phyloP scores from a whole-genome alignment of 2,329 filamentous ascomycete genomes.

The Aureobasidium sp. region DNA sequence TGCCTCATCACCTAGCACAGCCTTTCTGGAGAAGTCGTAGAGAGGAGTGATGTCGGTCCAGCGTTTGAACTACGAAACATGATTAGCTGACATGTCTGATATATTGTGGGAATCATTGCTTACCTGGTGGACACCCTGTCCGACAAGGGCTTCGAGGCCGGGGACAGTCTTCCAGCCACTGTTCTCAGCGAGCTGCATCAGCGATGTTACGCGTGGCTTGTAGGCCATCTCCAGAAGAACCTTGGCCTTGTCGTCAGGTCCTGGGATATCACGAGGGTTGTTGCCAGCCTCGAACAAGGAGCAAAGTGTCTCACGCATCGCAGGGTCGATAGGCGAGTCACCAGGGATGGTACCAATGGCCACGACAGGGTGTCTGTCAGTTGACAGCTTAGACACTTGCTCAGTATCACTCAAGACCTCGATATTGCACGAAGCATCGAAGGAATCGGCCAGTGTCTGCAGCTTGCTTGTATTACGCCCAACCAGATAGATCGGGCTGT shows the following conservation, averaged over 20 bases:
- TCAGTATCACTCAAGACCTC: constrained; percentile 51
- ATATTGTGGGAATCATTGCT: constrained; percentile 33
- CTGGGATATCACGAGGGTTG: constrained; percentile 36
- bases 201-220: constrained; percentile 71
- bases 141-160: constrained; percentile 80
- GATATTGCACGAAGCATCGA: constrained; percentile 67
- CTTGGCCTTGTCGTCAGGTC: constrained; percentile 31
- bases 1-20: constrained; percentile 27
- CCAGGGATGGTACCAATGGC: constrained; percentile 88
- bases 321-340: constrained; percentile 70
- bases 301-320: constrained; percentile 59
- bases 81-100: constrained; percentile 28
- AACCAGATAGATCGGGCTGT: constrained; percentile 77
- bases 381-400: constrained; percentile 42
- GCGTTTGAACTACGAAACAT: constrained; percentile 52
- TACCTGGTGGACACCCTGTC: constrained; percentile 78
- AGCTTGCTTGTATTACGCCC: constrained; percentile 69
- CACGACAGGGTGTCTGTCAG: constrained; percentile 54
- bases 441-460: constrained; percentile 59
- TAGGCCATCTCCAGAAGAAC: constrained; percentile 94
- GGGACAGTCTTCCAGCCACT: constrained; percentile 77
- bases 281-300: constrained; percentile 43
- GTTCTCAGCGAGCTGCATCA: constrained; percentile 77
- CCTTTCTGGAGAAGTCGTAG: constrained; percentile 60
- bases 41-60: constrained; percentile 78